These are phyloP conservation scores for Fusarium secorum DNA, from an alignment of 2,329 filamentous ascomycete species.

Conservation along the genomic window DNA sequence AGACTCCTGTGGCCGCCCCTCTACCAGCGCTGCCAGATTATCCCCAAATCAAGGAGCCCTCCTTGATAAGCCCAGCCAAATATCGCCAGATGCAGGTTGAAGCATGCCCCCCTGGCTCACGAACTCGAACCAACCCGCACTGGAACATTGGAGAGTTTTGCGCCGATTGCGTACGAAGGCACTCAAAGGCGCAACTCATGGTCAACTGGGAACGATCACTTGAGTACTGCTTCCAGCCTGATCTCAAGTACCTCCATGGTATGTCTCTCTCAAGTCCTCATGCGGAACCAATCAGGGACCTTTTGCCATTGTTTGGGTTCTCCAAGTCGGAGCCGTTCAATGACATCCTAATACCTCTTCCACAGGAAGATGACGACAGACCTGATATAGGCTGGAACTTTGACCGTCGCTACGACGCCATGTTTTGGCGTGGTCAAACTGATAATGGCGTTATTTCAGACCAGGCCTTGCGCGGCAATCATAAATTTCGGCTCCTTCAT, in stretches of 20 bases:
- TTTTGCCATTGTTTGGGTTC: conserved; percentile 79
- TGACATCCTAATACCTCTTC: conserved; percentile 78
- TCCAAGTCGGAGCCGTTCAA: conserved; percentile 76
- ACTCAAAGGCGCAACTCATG: conserved; percentile 73
- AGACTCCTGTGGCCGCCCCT: neutral
- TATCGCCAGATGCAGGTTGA: conserved; percentile 54
- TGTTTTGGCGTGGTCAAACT: conserved; percentile 80
- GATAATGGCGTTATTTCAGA: conserved; percentile 60
- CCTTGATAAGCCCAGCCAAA: conserved; percentile 38
- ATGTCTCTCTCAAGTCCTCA: conserved; percentile 73
- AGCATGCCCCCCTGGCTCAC: conserved; percentile 70
- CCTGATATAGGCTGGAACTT: conserved; percentile 59
- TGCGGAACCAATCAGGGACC: conserved; percentile 66
- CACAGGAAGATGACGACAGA: conserved; percentile 51
- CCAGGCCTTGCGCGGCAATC: conserved; percentile 71
- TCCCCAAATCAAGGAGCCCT: neutral
- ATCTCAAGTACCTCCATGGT: conserved; percentile 76
- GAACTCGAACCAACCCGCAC: conserved; percentile 63
- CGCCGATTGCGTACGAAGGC: conserved; percentile 65
- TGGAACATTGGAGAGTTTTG: conserved; percentile 74
- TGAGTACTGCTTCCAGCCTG: conserved; percentile 79
- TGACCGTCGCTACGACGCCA: conserved; percentile 65
- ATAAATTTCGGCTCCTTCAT: conserved; percentile 75
- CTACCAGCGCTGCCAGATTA: conserved; percentile 5
- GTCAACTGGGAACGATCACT: conserved; percentile 70